A percentile compares a stretch with the other conserved stretches of the same genome.
phyloP scores from a whole-genome alignment of 2,329 filamentous ascomycete species.

The Mycosphaerella sp. region DNA sequence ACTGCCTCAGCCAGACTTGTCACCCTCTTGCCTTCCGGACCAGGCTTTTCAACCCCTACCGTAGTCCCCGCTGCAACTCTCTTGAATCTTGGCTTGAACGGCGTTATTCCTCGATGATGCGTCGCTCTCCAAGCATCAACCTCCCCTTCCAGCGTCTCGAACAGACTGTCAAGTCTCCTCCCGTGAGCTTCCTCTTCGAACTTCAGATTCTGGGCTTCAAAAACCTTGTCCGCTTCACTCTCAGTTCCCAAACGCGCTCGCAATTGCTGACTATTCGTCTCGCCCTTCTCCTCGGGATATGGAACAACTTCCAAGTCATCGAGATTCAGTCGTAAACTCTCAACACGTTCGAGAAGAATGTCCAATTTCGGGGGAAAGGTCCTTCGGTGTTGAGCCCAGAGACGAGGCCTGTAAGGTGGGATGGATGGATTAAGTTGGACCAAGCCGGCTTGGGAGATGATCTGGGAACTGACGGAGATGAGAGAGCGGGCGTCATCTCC shows the following conservation, averaged over 20 bases:
- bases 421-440: constrained; percentile 8
- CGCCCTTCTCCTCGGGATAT: neutral
- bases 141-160: neutral
- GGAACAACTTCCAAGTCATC: constrained; percentile 3
- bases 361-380: neutral
- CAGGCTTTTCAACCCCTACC: neutral
- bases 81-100: neutral
- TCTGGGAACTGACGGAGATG: neutral
- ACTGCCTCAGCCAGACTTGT: constrained; percentile 1
- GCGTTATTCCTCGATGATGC: neutral
- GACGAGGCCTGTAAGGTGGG: constrained; percentile 4
- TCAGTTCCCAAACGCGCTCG: neutral
- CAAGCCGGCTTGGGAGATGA: neutral
- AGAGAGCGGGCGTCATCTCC: neutral
- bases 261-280: neutral
- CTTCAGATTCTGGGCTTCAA: neutral
- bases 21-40: neutral
- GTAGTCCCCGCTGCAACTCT: neutral
- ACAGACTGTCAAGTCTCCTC: neutral
- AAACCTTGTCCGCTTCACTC: neutral
- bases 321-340: constrained; percentile 3
- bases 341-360: neutral
- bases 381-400: neutral
- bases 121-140: neutral
- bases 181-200: neutral